Base-by-base conservation (phyloP, 2,329 filamentous ascomycete genomes). In the Ceratocystis alfenasii region DNA sequence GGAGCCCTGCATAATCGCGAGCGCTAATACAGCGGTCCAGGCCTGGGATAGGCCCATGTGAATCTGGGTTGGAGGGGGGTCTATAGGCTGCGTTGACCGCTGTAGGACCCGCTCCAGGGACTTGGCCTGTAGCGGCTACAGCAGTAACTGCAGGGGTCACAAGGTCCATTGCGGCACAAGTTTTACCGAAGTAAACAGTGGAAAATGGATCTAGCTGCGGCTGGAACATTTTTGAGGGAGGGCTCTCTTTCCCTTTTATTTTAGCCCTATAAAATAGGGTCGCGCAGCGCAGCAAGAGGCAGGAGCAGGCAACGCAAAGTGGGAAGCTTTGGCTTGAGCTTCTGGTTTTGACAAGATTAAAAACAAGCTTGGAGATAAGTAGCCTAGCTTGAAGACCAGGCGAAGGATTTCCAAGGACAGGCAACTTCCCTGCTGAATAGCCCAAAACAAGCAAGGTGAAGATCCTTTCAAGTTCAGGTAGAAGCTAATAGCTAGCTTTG, bases 161-260 rank as follows among this genome's bases (percentile, higher is more conserved):
- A 25, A 62, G 50, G 45, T 3, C 46, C 22, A 28, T 46, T 8
- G 48, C 12, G 50, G 63, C 59, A 30, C 41, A 25, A 10, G 36
- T 17, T 57, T 22, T 28, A 22, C 53, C 53, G 8, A 75, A 76
- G 70, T 73, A 75, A 71, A 77, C 78, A 70, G 76, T 74, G 69
- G 76, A 73, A 69, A 78, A 81, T 65, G 80, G 77, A 65, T 78
- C 79, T 65, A 79, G 75, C 70, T 81, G 78, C 71, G 81, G 78
- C 73, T 81, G 78, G 75, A 81, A 83, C 81, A 83, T 83, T 74
- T 69, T 78, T 69, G 41, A 17, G 30, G 36, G 3, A 33, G 41
- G 28, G 53, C 30, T 45, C 22, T n/a, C 48, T 53, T 53, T 25
- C 36, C 36, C 36, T 41, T 15, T 5, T 41, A 41, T 4, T 4